Evolutionary conservation across 306 rosid genomes (phyloP).

Genomic region (Prunus armeniaca): DNA sequence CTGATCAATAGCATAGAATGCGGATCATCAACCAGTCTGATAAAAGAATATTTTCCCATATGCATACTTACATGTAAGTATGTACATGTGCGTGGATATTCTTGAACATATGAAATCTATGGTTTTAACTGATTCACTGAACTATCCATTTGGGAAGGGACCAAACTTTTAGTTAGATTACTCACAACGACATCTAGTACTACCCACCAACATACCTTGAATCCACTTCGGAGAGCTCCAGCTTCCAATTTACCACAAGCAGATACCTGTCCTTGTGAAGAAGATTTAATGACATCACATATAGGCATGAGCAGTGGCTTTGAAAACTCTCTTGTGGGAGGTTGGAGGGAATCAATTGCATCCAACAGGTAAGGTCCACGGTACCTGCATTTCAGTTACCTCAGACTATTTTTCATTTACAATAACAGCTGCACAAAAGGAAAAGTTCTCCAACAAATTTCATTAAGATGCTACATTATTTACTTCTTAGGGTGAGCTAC

Average conservation of each 20-base stretch:
- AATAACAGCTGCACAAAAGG: background rate
- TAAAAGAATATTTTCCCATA: background rate
- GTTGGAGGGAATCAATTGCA: conserved; percentile 80
- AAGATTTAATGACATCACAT: conserved; percentile 75
- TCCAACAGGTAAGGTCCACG: conserved; percentile 76
- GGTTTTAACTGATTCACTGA: conserved; percentile 1
- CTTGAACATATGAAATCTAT: background rate
- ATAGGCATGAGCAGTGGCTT: conserved; percentile 91
- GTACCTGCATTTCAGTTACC: conserved; percentile 63
- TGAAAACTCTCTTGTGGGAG: conserved; percentile 81
- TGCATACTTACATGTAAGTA: background rate
- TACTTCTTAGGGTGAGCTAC: background rate
- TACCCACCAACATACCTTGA: conserved; percentile 53
- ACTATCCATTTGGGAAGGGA: conserved; percentile 17
- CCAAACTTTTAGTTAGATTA: conserved; percentile 20
- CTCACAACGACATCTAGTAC: conserved; percentile 14
- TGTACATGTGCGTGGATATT: background rate
- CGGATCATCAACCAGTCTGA: background rate
- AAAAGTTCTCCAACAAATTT: background rate
- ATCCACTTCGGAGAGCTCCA: conserved; percentile 89
- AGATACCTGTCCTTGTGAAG: conserved; percentile 71
- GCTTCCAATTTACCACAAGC: conserved; percentile 96
- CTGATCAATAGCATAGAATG: background rate
- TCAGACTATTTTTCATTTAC: conserved; percentile 4
- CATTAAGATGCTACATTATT: background rate